Base-by-base conservation (phyloP, 805 yeast species). In the Schwanniomyces pseudopolymorphus region DNA sequence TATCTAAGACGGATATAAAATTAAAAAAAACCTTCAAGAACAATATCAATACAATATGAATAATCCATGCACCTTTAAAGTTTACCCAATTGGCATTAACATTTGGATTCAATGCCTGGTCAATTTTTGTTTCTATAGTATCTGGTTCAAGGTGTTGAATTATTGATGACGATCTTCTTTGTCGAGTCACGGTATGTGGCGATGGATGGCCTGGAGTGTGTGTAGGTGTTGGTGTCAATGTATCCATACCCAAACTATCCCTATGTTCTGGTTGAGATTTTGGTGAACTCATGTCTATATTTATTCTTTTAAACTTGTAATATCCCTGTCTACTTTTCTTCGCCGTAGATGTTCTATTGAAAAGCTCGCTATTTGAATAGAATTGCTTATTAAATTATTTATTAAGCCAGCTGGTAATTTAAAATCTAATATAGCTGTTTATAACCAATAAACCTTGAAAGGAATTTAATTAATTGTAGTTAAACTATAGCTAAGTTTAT, bases 21-120 rank as follows among this genome's bases (percentile, higher is more conserved):
- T 89, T 89, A 67, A 80, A 91, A 51, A 89, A 81, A 20, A 87
- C 60, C 60, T 89, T 89, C 47, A 92, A 72, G 41, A 90, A 71
- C 35, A 81, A 59, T 47, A 92, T 88, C 40, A 94, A 78, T 24
- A 90, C 95, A 41, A 94, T 75, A 67, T 92, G 99, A 47, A 92
- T 85, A 24, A 85, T 74, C 99, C 99, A 94, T 1, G 98, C 98
- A 40, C 96, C 99, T 59, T 92, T 90, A 58, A 83, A 86, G 63
- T 91, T 88, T 26, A 94, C 97, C 99, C 99, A 92, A 56, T 84
- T 84, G 22, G 97, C 97, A 64, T 94, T 94, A 69, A 90, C 77
- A 60, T 94, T 94, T 24, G 96, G 91, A 55, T 87, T 81, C 42
- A 90, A 74, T 44, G 86, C 85, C 69, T 92, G 98, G 64, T 92